Base-by-base conservation (phyloP, 345 rosid genomes). In the Turritis glabra region DNA sequence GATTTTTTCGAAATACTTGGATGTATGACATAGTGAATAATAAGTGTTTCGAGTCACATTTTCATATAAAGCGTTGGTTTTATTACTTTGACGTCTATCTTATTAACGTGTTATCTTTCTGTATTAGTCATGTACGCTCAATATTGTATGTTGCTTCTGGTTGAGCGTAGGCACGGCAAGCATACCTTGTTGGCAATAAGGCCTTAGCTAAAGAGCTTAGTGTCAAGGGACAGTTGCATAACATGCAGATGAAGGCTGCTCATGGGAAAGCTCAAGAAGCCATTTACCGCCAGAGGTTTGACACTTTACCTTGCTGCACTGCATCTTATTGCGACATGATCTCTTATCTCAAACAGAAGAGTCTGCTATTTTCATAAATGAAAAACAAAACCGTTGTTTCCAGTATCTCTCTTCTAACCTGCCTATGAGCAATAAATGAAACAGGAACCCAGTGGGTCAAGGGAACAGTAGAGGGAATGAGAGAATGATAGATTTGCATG, bases 261-360 rank as follows among this genome's bases (percentile, higher is more conserved):
- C 98, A 92, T 83, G 98, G 90, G 40, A 95, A 89, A 83, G 99
- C 98, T 25, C 97, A 92, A 71, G 98, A 95, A 56, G 88, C 98
- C 61, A 92, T 92, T 69, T 95, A 86, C 77, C 97, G 90, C 65
- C 91, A 85, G 74, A 92, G 99, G 97, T 95, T 84, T 78, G 92
- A 81, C 48, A 50, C 38, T 74, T 30, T 75, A 63, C 29, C 63
- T 41, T 52, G 1, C 32, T 17, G 15, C 41, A 8, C 3, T 73
- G 22, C 41, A 55, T 66, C 23, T 50, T 53, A 41, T 55, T 40
- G 23, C 27, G 23, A 67, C 60, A 35, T 52, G 17, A 35, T 67
- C 37, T 51, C 35, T 66, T 18, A 18, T 19, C n/a, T 6, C n/a
- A 30, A 19, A 57, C 33, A 44, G 13, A 22, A n/a, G n/a, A n/a